Conservation (phyloP, 2,329 filamentous ascomycete species). For the Annulohypoxylon truncatum region DNA sequence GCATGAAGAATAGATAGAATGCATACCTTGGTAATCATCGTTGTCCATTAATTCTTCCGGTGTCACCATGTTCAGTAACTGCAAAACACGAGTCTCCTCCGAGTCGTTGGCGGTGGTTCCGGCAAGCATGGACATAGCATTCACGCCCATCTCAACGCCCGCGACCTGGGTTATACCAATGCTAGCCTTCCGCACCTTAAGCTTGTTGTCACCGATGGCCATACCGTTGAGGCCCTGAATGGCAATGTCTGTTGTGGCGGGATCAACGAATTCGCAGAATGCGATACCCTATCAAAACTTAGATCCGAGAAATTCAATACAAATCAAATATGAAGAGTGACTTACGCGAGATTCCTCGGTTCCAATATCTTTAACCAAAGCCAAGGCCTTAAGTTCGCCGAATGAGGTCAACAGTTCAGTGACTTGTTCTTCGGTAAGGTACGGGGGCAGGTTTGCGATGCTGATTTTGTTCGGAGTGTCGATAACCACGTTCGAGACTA, state of each 20-base stretch:
- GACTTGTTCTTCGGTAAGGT: slow-evolving; percentile 91
- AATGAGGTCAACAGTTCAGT: slow-evolving; percentile 91
- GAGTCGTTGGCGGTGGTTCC: slow-evolving; percentile 84
- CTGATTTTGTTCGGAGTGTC: slow-evolving; percentile 97
- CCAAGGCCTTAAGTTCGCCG: slow-evolving; percentile 91
- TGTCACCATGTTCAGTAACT: slow-evolving; percentile 98
- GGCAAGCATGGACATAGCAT: slow-evolving; percentile 97
- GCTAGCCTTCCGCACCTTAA: slow-evolving; percentile 89
- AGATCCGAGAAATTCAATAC: slow-evolving; percentile 34
- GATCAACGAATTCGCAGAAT: slow-evolving; percentile 93
- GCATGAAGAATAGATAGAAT: slow-evolving; percentile 3
- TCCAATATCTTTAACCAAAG: slow-evolving; percentile 85
- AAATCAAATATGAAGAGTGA: slow-evolving; percentile 36
- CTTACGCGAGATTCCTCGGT: slow-evolving; percentile 89
- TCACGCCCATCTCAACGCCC: slow-evolving; percentile 94
- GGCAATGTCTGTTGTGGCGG: slow-evolving; percentile 81
- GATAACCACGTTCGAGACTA: slow-evolving; percentile 82
- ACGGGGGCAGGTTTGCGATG: slow-evolving; percentile 87
- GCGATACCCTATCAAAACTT: slow-evolving; percentile 79
- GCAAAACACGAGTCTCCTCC: slow-evolving; percentile 85
- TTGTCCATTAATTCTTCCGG: slow-evolving; percentile 92
- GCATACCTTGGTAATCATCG: slow-evolving; percentile 92
- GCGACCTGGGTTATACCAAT: slow-evolving; percentile 93
- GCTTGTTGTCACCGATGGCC: slow-evolving; percentile 86
- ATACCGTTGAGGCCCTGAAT: slow-evolving; percentile 93